A percentile compares a stretch with the other conserved stretches of the same genome.
These are phyloP conservation scores for Fraxinus americana DNA, from an alignment of 257 asterid species.

Conservation along the genomic window DNA sequence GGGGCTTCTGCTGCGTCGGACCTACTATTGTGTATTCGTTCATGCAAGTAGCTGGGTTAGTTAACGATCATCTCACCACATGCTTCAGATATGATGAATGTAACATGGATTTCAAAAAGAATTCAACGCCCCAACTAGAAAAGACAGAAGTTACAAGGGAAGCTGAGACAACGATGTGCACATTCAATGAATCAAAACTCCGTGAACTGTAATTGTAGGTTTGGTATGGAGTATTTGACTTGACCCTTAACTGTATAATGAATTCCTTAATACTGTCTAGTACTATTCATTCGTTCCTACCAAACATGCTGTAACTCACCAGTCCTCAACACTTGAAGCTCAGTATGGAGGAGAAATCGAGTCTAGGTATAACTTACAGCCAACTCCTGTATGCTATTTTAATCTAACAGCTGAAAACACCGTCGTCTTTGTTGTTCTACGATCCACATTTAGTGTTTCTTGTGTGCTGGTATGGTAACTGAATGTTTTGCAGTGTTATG, in stretches of 20 bases:
- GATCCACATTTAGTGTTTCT: neutral
- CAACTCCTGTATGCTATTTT: constrained; percentile 7
- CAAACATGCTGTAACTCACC: neutral
- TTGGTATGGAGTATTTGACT: neutral
- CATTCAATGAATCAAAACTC: constrained; percentile 17
- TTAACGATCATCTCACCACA: constrained; percentile 63
- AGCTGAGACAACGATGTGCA: constrained; percentile 25
- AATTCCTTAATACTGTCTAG: too few species aligned
- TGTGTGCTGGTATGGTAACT: neutral
- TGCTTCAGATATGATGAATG: constrained; percentile 71
- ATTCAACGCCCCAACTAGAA: constrained; percentile 19
- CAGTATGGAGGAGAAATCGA: neutral
- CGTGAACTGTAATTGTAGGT: constrained; percentile 6
- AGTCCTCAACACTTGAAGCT: neutral
- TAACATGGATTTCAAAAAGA: constrained; percentile 24
- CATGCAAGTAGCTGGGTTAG: constrained; percentile 79
- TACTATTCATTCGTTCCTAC: too few species aligned
- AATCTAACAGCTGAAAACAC: constrained; percentile 10
- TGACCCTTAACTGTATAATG: neutral
- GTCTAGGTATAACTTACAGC: neutral
- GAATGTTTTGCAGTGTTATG: neutral
- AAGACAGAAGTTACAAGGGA: constrained; percentile 22
- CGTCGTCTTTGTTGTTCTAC: neutral
- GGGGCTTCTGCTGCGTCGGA: constrained; percentile 76
- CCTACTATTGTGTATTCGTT: constrained; percentile 77